Percentiles rank a stretch among this genome's conserved stretches.
Conservation (phyloP, 2,329 filamentous ascomycete genomes). For the Aspergillus aculeatinus region DNA sequence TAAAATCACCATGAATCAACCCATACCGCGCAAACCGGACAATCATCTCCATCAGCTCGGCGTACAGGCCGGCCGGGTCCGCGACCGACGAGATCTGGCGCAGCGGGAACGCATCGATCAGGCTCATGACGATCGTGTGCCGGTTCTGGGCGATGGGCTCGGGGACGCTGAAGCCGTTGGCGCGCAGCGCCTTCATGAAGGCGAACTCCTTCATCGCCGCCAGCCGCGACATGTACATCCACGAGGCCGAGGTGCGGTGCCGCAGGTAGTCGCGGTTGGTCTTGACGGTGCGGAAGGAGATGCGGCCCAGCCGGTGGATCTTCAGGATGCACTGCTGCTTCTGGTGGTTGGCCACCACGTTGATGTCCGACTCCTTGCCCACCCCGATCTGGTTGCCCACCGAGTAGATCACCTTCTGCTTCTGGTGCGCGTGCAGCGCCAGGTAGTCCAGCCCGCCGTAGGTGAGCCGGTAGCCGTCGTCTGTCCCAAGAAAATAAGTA, state of each 20-base stretch:
- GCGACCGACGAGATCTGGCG: conserved; percentile 83
- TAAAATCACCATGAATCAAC: conserved; percentile 96
- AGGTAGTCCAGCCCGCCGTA: conserved; percentile 98
- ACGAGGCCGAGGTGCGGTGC: conserved; percentile 75
- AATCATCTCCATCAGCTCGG: conserved; percentile 85
- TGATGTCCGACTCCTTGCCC: conserved; percentile 96
- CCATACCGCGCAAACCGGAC: conserved; percentile 80
- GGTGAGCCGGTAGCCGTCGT: conserved; percentile 94
- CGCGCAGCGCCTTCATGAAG: conserved; percentile 83
- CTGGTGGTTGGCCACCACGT: conserved; percentile 79
- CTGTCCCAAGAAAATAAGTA: conserved; percentile 28
- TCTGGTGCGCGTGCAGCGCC: conserved; percentile 85
- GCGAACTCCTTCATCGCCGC: conserved; percentile 92
- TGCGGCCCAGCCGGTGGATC: conserved; percentile 91
- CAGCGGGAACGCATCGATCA: conserved; percentile 88
- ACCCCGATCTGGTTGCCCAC: conserved; percentile 94
- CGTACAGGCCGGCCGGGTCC: conserved; percentile 81
- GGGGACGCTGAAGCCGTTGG: conserved; percentile 86
- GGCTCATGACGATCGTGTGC: conserved; percentile 93
- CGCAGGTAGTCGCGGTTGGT: conserved; percentile 93
- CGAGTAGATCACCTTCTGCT: conserved; percentile 77
- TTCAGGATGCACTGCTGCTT: conserved; percentile 83
- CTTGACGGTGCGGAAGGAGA: conserved; percentile 96
- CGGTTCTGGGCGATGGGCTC: conserved; percentile 84
- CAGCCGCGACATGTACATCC: conserved; percentile 96